These are phyloP conservation scores for Aspergillus ellipticus DNA, from an alignment of 495 filamentous ascomycete species.

Conservation along the genomic window DNA sequence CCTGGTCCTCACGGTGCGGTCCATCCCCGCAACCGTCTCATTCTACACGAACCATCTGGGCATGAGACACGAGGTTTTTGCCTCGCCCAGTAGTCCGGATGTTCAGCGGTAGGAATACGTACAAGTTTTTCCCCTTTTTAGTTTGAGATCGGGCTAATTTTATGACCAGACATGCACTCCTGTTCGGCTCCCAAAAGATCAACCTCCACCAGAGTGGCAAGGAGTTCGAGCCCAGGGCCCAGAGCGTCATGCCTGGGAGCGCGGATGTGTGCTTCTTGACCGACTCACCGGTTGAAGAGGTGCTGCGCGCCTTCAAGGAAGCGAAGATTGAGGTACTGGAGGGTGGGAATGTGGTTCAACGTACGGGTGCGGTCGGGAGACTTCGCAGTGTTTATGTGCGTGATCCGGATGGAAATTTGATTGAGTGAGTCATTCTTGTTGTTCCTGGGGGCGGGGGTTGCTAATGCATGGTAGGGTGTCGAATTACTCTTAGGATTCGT, in stretches of 20 bases:
- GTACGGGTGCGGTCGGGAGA: conserved; percentile 47
- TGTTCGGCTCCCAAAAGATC: conserved; percentile 52
- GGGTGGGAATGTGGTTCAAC: conserved; percentile 42
- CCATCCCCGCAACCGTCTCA: conserved; percentile 39
- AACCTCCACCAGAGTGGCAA: conserved; percentile 50
- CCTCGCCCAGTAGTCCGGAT: conserved; percentile 26
- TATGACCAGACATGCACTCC: conserved; percentile 39
- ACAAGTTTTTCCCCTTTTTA: background rate
- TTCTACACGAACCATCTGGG: conserved; percentile 50
- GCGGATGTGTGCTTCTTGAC: conserved; percentile 55
- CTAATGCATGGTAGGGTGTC: background rate
- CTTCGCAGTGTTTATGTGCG: conserved; percentile 53
- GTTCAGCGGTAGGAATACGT: conserved; percentile 27
- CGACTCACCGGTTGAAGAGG: conserved; percentile 36
- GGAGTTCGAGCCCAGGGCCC: conserved; percentile 54
- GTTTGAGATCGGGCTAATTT: background rate
- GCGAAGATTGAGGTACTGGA: conserved; percentile 44
- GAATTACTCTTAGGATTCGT: background rate
- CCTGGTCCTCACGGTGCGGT: conserved; percentile 48
- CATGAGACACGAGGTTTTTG: conserved; percentile 48
- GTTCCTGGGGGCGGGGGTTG: background rate
- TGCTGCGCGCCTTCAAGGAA: conserved; percentile 28
- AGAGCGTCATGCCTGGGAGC: conserved; percentile 42
- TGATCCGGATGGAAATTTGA: conserved; percentile 55
- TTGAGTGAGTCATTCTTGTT: conserved; percentile 38